Evolutionary conservation across 1,284 basidiomycete species (phyloP), one percentile per base, ranked within the genome.

Genomic region (Laetiporus sulphureus): DNA sequence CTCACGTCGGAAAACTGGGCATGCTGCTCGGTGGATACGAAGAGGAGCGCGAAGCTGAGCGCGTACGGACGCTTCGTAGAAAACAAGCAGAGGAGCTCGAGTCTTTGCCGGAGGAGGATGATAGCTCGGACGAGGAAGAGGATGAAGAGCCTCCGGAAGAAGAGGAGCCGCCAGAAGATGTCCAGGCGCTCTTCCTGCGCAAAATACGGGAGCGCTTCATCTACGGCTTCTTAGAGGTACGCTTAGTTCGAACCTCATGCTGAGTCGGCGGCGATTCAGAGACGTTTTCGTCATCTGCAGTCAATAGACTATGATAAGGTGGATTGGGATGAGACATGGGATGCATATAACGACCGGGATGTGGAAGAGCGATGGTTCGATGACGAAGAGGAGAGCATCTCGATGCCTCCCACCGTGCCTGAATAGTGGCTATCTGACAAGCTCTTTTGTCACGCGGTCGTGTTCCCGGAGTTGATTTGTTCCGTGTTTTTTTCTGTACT

Each of bases 361-460:
- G 68, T 68, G 7, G 77, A 89, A 58, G 84, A 87, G 32, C 63
- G 69, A 23, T 89, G 87, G 80, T 89, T 88, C 60, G 78, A 84
- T 41, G 77, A 81, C 12, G 79, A 82, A 46, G 79, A 81, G 33
- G 75, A 75, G 42, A 51, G 54, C 40, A 40, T 29, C 38, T 50
- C 49, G 20, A 31, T 37, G 23, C 40, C 41, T 16, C 41, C 41
- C 27, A 37, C 36, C 32, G 35, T 47, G 39, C 41, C 41, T 39
- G 38, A 42, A 25, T 36, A 38, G 32, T 29, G 25, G 25, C 25
- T 27, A 27, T 13, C 25, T 27, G 8, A 27, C 25, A 13, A 27
- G 25, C 8, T 13, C 7, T 27, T 13, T 7, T 27, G 13, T 13
- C 13, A 27, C 13, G 25, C 13, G 8, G 25, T 13, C 25, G 25